Percentiles rank a stretch among this genome's conserved stretches.
Conservation (phyloP, 495 filamentous ascomycete species). For the Tuber umbilicatum region DNA sequence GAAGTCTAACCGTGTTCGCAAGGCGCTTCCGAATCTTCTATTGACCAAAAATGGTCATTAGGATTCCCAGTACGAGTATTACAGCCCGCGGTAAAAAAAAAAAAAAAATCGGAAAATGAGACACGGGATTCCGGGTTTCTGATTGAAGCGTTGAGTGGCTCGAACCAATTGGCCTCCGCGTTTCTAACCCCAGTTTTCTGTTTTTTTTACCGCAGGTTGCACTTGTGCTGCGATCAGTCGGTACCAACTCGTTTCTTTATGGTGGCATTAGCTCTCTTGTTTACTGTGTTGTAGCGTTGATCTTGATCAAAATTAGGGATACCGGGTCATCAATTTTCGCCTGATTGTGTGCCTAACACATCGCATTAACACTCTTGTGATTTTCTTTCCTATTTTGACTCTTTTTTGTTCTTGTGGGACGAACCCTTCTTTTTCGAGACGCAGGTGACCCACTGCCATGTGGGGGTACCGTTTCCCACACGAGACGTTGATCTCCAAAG, state of each 20-base stretch:
- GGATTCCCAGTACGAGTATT: conserved; percentile 7
- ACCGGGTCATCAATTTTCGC: not conserved
- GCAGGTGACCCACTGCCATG: not conserved
- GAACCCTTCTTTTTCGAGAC: not conserved
- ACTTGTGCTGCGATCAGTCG: conserved; percentile 23
- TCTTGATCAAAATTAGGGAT: not conserved
- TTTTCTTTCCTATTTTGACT: conserved; percentile 1
- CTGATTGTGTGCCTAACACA: not conserved
- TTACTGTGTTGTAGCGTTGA: not conserved
- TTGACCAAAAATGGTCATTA: not conserved
- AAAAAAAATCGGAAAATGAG: too few relatives aligned
- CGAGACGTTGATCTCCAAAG: conserved; percentile 3
- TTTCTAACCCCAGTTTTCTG: too few relatives aligned
- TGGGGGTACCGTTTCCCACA: conserved; percentile 2
- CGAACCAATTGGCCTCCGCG: too few relatives aligned
- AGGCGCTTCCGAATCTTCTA: conserved; percentile 26
- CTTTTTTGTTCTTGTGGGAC: not conserved
- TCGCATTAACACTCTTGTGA: not conserved
- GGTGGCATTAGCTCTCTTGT: not conserved
- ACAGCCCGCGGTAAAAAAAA: too few relatives aligned
- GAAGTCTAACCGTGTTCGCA: conserved; percentile 30
- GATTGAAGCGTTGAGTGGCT: too few relatives aligned
- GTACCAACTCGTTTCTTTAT: conserved; percentile 23
- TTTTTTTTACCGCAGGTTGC: too few relatives aligned
- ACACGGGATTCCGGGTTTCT: too few relatives aligned